Base-by-base conservation (phyloP, 2,329 filamentous ascomycete genomes). In the Sporothrix protearum region DNA sequence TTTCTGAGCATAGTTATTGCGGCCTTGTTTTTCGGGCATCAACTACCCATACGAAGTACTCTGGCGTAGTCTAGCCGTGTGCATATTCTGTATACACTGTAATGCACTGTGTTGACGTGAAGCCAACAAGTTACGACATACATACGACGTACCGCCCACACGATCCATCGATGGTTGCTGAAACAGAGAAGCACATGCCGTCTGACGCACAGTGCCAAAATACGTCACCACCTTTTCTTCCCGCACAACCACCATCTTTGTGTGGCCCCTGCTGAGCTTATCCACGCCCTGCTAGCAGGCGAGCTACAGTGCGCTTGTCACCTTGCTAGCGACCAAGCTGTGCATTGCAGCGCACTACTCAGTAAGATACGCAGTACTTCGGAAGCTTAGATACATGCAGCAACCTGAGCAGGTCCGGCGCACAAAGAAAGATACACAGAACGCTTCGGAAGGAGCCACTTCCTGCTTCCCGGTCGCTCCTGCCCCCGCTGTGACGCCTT, bases 161-260 rank as follows among this genome's bases (percentile, higher is more conserved):
- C 55, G 39, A 70, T 63, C 55, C 51, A 19, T 53, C 30, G 14
- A 57, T 3, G 33, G 14, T n/a, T 30, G 51, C 67, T 69, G 67
- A 59, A 69, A 69, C 67, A 57, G 55, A 59, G 16, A 69, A 69
- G 67, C 67, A 57, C 64, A 53, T 57, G 66, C 49, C 66, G 28
- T 25, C 28, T 16, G 22, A 47, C 25, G 53, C 51, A 69, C 67
- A 59, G 67, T 61, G 53, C 51, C 9, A 47, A 51, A 61, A 70
- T 47, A 70, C 53, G 68, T 70, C 53, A 69, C 67, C 67, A 42
- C n/a, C n/a, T 25, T 42, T 30, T 53, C 2, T 30, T 30, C 14
- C 3, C 33, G 33, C n/a, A n/a, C 39, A 33, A 42, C 22, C 51
- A 59, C 47, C 22, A 12, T 25, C 25, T 51, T 51, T 70, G 42